Percentiles rank a stretch among this genome's conserved stretches.
phyloP scores from a whole-genome alignment of 2,329 filamentous ascomycete species.

The Chalara sp. region DNA sequence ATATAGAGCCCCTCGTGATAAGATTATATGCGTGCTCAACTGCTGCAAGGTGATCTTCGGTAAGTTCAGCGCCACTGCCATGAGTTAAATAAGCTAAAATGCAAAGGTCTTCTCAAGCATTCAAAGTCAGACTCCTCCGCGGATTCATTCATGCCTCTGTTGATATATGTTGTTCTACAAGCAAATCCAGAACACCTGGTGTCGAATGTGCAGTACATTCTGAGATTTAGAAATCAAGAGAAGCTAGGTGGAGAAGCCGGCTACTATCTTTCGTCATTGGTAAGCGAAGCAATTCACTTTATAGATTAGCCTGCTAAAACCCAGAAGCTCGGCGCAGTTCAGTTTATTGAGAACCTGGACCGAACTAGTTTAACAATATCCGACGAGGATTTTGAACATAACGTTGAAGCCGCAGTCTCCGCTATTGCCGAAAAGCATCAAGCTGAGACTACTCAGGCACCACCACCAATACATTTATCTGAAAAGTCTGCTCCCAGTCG shows the following conservation, averaged over 20 bases:
- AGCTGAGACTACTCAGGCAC: slow-evolving; percentile 39
- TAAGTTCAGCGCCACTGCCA: slow-evolving; percentile 30
- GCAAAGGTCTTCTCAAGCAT: slow-evolving; percentile 74
- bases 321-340: slow-evolving; percentile 75
- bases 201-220: slow-evolving; percentile 96
- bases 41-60: slow-evolving; percentile 99
- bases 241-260: slow-evolving; percentile 96
- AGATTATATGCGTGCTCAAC: slow-evolving; percentile 96
- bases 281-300: slow-evolving; percentile 32
- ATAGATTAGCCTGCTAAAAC: neutral
- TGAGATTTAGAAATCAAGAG: slow-evolving; percentile 94
- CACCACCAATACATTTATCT: slow-evolving; percentile 28
- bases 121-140: slow-evolving; percentile 90
- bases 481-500: slow-evolving; percentile 43
- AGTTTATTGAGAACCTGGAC: slow-evolving; percentile 95
- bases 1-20: slow-evolving; percentile 93
- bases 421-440: slow-evolving; percentile 89
- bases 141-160: slow-evolving; percentile 87
- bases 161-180: slow-evolving; percentile 93
- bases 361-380: slow-evolving; percentile 87
- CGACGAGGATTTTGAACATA: slow-evolving; percentile 90
- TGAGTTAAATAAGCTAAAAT: slow-evolving; percentile 14
- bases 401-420: slow-evolving; percentile 94
- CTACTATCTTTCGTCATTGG: slow-evolving; percentile 92
- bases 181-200: slow-evolving; percentile 93